Evolutionary conservation across 73 alveolate genomes (phyloP).

Genomic region (Paramecium primaurelia): DNA sequence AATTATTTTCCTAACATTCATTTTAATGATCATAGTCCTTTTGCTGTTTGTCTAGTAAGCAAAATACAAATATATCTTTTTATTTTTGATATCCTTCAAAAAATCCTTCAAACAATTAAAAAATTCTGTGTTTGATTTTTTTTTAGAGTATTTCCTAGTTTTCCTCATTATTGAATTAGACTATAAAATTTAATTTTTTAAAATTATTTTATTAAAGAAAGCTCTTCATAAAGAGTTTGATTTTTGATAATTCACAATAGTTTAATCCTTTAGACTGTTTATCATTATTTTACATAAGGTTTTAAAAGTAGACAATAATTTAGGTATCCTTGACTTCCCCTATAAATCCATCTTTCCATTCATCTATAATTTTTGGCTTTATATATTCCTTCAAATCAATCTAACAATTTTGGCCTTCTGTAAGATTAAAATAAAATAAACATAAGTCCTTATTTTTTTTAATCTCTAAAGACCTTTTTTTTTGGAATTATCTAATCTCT

Average conservation of each 20-base stretch:
- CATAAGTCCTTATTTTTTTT: neutral
- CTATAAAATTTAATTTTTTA: neutral
- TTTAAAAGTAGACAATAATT: neutral
- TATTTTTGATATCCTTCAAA: neutral
- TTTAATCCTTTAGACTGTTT: neutral
- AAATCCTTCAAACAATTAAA: neutral
- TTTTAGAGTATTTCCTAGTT: accelerated
- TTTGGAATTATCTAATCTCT: neutral
- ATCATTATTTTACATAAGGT: too few relatives aligned
- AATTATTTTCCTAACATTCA: neutral
- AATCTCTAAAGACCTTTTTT: neutral
- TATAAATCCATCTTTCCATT: neutral
- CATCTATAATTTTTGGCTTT: neutral
- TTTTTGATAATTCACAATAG: neutral
- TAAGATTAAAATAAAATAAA: too few relatives aligned
- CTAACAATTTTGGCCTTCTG: neutral
- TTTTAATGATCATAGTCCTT: too few relatives aligned
- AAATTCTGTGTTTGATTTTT: neutral
- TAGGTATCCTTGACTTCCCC: neutral
- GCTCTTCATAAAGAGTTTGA: neutral
- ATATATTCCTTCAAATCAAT: too few relatives aligned
- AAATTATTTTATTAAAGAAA: too few relatives aligned
- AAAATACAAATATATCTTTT: neutral
- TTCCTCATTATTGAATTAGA: neutral
- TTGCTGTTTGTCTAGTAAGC: neutral